A percentile compares a stretch with the other conserved stretches of the same genome.
Evolutionary conservation across 2,329 filamentous ascomycete species (phyloP).

Genomic region (Phaeosphaeria sp.): DNA sequence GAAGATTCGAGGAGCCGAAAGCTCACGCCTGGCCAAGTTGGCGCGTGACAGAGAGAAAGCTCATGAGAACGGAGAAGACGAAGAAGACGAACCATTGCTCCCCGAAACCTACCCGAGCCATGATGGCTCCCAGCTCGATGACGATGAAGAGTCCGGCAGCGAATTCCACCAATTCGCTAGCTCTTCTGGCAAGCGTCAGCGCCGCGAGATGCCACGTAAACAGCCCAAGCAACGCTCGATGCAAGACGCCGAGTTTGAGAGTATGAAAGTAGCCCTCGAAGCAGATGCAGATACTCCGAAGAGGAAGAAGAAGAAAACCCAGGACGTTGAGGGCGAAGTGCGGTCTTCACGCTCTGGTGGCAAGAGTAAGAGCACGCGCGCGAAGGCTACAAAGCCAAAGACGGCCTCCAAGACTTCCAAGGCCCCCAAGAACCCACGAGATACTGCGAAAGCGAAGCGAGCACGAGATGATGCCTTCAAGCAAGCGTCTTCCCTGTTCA

Average conservation of each 20-base stretch:
- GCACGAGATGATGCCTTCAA: constrained; percentile 24
- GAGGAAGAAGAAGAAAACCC: constrained; percentile 31
- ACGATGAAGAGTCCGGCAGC: constrained; percentile 15
- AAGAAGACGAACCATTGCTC: constrained; percentile 20
- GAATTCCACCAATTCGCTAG: constrained; percentile 1
- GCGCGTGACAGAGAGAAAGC: constrained; percentile 22
- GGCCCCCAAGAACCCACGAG: neutral
- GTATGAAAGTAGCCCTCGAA: constrained; percentile 41
- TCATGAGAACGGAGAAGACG: constrained; percentile 6
- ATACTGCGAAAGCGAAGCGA: constrained; percentile 21
- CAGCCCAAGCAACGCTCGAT: constrained; percentile 16
- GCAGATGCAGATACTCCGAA: constrained; percentile 25
- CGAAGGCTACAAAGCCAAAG: constrained; percentile 3
- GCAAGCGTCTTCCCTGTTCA: constrained; percentile 34
- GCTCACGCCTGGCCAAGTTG: constrained; percentile 22
- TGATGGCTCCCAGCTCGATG: constrained; percentile 2
- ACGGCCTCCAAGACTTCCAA: constrained; percentile 5
- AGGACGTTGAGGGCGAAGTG: constrained; percentile 1
- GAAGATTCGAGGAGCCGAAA: constrained; percentile 28
- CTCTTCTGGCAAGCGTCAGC: constrained; percentile 19
- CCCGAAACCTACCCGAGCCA: constrained; percentile 2
- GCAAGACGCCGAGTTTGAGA: constrained; percentile 33
- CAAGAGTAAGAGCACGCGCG: constrained; percentile 10
- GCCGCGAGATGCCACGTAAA: constrained; percentile 21
- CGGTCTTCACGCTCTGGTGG: neutral